Conservation (phyloP, 129 eudicot genomes). For the Flaveria sonorensis region DNA sequence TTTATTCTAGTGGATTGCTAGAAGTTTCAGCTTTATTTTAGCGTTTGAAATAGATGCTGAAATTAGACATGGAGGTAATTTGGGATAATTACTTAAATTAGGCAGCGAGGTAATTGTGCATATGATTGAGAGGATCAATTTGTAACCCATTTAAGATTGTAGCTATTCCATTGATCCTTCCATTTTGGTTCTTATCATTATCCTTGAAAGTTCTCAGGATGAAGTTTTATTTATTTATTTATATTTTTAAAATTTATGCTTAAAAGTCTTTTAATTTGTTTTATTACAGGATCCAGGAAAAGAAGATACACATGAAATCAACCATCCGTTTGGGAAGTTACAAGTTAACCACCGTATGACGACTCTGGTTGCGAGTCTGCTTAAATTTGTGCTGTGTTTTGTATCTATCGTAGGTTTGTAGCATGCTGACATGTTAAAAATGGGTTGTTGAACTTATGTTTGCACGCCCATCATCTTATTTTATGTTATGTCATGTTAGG, state of each 20-base stretch:
- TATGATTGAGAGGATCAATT: too few species aligned
- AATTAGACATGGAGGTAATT: too few species aligned
- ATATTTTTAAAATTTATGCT: background rate
- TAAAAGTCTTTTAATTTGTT: background rate
- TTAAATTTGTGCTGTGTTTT: constrained; percentile 7
- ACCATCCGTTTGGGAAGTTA: background rate
- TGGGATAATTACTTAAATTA: too few species aligned
- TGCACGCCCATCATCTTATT: background rate
- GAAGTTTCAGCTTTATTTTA: too few species aligned
- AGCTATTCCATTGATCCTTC: too few species aligned
- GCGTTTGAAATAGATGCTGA: too few species aligned
- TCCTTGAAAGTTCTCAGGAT: background rate
- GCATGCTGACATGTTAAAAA: constrained; percentile 6
- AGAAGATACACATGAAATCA: constrained; percentile 30
- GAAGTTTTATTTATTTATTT: background rate
- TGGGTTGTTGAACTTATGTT: constrained; percentile 9
- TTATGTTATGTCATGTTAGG: background rate
- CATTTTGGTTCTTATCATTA: too few species aligned
- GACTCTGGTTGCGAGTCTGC: background rate
- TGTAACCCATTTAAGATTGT: too few species aligned
- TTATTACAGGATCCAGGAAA: constrained; percentile 32
- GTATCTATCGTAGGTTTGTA: constrained; percentile 28
- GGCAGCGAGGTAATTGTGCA: too few species aligned
- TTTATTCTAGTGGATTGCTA: too few species aligned
- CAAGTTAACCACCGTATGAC: background rate